Evolutionary conservation across 2,329 filamentous ascomycete genomes (phyloP), one percentile per base, ranked within the genome.

Genomic region (Didymella sp.): DNA sequence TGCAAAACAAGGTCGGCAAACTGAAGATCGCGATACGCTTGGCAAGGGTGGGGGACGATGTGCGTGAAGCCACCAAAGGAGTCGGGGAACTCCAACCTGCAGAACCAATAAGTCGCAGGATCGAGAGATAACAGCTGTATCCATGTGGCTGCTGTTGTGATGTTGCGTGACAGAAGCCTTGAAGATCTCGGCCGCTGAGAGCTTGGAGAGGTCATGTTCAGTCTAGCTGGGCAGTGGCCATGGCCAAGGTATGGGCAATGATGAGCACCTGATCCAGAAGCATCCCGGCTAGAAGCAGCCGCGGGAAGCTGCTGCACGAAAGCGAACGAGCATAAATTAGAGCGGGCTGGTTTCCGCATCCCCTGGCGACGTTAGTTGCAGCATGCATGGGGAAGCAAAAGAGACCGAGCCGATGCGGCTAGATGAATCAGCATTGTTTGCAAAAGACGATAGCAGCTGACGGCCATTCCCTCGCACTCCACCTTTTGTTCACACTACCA

Each of bases 281-380:
- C 17, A 19, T n/a, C 8, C 41, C 17, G 41, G 42, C 8, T 27
- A 30, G 48, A 43, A 47, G 37, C 21, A 37, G 37, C 54, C 48
- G 28, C 40, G 31, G 15, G 40, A 38, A 31, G 28, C 7, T 19
- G 42, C 47, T 43, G 47, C 53, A 56, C 17, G 24, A 35, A 25
- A 43, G 54, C 38, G 54, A 57, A 57, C 54, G 54, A 57, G 54
- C 54, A 52, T 43, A 49, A 28, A 44, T 41, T 40, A 37, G 30
- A 22, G 38, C 54, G 54, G 54, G 37, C 43, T 52, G 43, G 48
- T 7, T 57, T 31, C 54, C 54, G 54, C 38, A 35, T 57, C 54
- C 54, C 48, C 48, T 57, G 54, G 54, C 54, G 54, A 52, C 30
- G 12, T 57, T 57, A 52, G 43, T 35, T 49, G 44, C 48, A 56